Base-by-base conservation (phyloP, 2,329 filamentous ascomycete species). In the Colletotrichum incanum region DNA sequence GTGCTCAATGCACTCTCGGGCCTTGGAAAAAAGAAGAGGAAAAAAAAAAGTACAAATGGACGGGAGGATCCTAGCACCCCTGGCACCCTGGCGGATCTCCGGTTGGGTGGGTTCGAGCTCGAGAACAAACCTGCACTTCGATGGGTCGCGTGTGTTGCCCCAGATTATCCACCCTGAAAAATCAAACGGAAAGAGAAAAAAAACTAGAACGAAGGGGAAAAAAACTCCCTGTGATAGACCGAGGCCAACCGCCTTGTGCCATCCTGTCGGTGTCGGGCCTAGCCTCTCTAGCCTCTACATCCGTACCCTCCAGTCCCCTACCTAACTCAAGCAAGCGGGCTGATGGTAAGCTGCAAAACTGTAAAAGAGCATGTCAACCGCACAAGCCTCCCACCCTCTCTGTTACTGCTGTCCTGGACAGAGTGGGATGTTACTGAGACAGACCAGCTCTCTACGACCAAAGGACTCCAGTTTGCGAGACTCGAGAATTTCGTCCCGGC, bases 221-320 rank as follows among this genome's bases (percentile, higher is more conserved):
- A 62, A 37, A n/a, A n/a, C n/a, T n/a, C n/a, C n/a, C n/a, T 28
- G 28, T 58, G 41, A 54, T 58, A 52, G 65, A 23, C 69, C 65
- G 69, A 72, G 55, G 58, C 65, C 69, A 72, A 23, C 69, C 69
- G 69, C 58, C 65, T 59, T 39, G 43, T 68, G 69, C 68, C 58
- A 45, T 34, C 50, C 43, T 31, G 34, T 52, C 58, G 65, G 56
- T 28, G 41, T 14, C 34, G 34, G 23, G 60, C 34, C 23, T 43
- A 63, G 5, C 20, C 43, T 47, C 11, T 45, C 60, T 23, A n/a
- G 20, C 26, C 47, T 26, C 52, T 37, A 3, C 12, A 20, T 59
- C 43, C 52, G 34, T 31, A 47, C 50, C 28, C 28, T 31, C 28
- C 28, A n/a, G n/a, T n/a, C n/a, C n/a, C n/a, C n/a, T n/a, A n/a